Base-by-base conservation (phyloP, 495 filamentous ascomycete species). In the Penicillium simplicissimum region DNA sequence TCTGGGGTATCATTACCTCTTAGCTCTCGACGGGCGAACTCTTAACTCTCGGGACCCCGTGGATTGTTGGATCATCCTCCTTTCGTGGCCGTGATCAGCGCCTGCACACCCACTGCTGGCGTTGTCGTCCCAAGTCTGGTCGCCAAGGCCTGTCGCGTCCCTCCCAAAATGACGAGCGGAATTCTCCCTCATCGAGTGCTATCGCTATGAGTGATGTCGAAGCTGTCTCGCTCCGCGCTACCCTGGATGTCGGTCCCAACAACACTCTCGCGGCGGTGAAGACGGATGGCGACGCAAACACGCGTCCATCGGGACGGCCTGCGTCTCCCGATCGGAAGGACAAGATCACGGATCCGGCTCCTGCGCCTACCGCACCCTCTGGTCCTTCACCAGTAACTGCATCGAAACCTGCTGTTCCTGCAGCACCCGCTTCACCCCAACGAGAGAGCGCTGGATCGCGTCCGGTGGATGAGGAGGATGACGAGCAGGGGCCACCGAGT, bases 161-260 rank as follows among this genome's bases (percentile, higher is more conserved):
- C 69, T 72, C 72, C 76, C 69, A 81, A 77, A 74, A 81, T 81
- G 79, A 79, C 77, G 79, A 81, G 72, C 76, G 71, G 72, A 70
- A 78, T 65, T 57, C 64, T 69, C 67, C 72, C 64, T 70, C 68
- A 70, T 75, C 76, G 71, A 78, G 72, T 77, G 73, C 67, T 78
- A 77, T 73, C 79, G 76, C 76, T 77, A 81, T 81, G 79, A 81
- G 76, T 80, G 77, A 81, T 81, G 75, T 76, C 65, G 76, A 78
- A 59, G 66, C 78, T 67, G 73, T 75, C 66, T 72, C 77, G 62
- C 70, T 78, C 66, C 76, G 75, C 71, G 73, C 76, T 79, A 65
- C 71, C 72, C 69, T 76, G 73, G 72, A 79, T 69, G 68, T 73
- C 70, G 68, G 72, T 67, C 68, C 67, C 54, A 76, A 68, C 53